Percentiles rank a stretch among this genome's conserved stretches.
These are phyloP conservation scores for Aspergillus pseudoterreus DNA, from an alignment of 2,329 filamentous ascomycete species.

Conservation along the genomic window DNA sequence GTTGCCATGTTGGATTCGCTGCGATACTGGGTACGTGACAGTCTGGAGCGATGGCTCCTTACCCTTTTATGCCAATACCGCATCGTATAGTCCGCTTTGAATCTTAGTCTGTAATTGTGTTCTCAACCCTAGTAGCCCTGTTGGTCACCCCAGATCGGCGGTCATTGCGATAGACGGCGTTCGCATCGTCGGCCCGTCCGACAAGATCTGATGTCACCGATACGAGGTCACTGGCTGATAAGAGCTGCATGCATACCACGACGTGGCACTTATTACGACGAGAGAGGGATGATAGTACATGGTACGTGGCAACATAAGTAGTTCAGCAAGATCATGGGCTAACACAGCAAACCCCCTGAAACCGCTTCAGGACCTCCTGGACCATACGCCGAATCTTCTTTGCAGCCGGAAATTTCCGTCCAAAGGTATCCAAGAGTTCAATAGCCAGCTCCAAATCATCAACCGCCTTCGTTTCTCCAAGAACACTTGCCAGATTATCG, in stretches of 20 bases:
- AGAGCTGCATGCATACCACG: neutral
- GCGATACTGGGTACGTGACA: neutral
- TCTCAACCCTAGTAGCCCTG: too few relatives aligned
- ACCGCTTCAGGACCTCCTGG: conserved; percentile 5
- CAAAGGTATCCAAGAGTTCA: conserved; percentile 19
- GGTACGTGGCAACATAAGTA: neutral
- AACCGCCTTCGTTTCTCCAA: conserved; percentile 15
- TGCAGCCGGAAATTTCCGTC: conserved; percentile 21
- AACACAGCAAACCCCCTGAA: neutral
- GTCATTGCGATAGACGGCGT: neutral
- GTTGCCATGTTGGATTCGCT: neutral
- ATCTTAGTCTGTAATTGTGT: too few relatives aligned
- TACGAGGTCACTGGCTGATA: neutral
- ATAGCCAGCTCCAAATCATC: conserved; percentile 19
- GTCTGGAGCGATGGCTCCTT: neutral
- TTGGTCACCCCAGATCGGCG: neutral
- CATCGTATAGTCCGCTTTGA: neutral
- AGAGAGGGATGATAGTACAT: too few relatives aligned
- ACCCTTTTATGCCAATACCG: neutral
- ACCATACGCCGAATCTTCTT: conserved; percentile 21
- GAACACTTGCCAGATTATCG: conserved; percentile 17
- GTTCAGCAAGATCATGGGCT: neutral
- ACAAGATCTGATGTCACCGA: neutral
- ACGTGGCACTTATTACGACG: too few relatives aligned
- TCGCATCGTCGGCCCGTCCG: neutral